phyloP scores from a whole-genome alignment of 805 yeast genomes.

The Kazachstania africana region DNA sequence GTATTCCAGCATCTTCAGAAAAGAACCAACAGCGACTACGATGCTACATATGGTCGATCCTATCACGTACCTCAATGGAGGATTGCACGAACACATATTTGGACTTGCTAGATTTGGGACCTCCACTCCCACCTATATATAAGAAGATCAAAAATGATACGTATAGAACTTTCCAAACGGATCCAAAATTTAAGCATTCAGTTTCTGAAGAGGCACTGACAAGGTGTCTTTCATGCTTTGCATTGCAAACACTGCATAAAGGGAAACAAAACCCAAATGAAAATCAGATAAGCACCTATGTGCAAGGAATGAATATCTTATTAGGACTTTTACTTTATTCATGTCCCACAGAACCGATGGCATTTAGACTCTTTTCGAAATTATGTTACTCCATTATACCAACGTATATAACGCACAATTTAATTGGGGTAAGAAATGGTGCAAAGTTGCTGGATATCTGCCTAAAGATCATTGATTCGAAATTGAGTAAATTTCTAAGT shows the following conservation, averaged over 20 bases:
- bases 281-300: constrained; percentile 34
- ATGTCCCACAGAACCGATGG: constrained; percentile 74
- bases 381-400: constrained; percentile 60
- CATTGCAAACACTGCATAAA: constrained; percentile 31
- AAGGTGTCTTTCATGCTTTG: constrained; percentile 63
- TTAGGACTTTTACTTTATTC: constrained; percentile 75
- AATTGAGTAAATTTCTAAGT: constrained; percentile 39
- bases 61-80: constrained; percentile 51
- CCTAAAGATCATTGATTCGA: constrained; percentile 60
- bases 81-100: constrained; percentile 43
- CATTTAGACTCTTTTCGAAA: constrained; percentile 57
- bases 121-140: constrained; percentile 39
- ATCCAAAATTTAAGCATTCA: constrained; percentile 44
- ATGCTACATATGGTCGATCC: constrained; percentile 69
- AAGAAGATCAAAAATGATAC: constrained; percentile 75
- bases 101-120: constrained; percentile 41
- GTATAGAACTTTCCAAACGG: constrained; percentile 73
- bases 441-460: constrained; percentile 59
- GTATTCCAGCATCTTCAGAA: constrained; percentile 6
- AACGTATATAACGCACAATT: constrained; percentile 60
- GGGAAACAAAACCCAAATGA: constrained; percentile 2
- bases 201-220: constrained; percentile 63
- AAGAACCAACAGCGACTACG: constrained; percentile 26
- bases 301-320: constrained; percentile 86
- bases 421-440: constrained; percentile 77